Percentiles rank a stretch among this genome's conserved stretches.
These are phyloP conservation scores for Fusarium fujikuroi DNA, from an alignment of 2,329 filamentous ascomycete genomes.

Conservation along the genomic window DNA sequence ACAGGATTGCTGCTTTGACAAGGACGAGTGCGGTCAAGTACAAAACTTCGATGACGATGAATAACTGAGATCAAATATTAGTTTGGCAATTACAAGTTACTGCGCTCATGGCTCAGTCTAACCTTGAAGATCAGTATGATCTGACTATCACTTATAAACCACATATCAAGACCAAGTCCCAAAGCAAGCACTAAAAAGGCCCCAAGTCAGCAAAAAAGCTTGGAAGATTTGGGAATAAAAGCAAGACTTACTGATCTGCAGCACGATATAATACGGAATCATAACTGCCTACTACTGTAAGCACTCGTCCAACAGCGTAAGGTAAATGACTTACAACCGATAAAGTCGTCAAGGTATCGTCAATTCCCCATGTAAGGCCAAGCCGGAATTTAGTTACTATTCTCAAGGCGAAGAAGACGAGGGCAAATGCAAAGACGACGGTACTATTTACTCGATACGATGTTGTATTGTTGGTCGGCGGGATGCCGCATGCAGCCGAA, in stretches of 20 bases:
- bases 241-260: neutral
- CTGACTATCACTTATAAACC: slow-evolving; percentile 1
- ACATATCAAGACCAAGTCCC: slow-evolving; percentile 19
- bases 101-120: accelerated
- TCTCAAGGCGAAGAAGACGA: neutral
- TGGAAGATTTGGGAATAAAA: accelerated
- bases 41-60: neutral
- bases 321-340: neutral
- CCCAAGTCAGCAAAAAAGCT: neutral
- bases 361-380: neutral
- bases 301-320: accelerated
- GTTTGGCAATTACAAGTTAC: accelerated
- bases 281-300: neutral
- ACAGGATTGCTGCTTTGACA: slow-evolving; percentile 9
- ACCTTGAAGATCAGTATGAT: slow-evolving; percentile 3
- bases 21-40: neutral
- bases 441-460: neutral
- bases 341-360: neutral
- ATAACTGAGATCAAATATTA: neutral
- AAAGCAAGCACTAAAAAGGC: neutral
- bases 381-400: neutral
- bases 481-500: neutral
- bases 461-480: neutral
- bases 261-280: neutral
- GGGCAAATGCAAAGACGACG: neutral